Conservation (phyloP, 139 green algal species). For the Mesotaenium endlicherianum region DNA sequence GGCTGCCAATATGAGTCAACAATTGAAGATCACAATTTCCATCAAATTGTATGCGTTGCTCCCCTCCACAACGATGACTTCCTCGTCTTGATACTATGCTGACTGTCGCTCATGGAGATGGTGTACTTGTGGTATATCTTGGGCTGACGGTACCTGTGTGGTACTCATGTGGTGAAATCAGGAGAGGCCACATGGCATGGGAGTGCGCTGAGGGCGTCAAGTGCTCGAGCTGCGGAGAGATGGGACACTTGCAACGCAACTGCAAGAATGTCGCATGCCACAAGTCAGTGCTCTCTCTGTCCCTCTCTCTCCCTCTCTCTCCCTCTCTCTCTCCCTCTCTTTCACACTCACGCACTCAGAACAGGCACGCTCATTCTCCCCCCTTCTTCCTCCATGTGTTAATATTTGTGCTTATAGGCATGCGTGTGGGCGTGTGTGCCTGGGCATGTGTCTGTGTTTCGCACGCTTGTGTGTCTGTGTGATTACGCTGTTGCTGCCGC, state of each 20-base stretch:
- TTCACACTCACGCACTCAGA: not conserved
- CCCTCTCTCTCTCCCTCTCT: not conserved
- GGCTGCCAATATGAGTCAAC: not conserved
- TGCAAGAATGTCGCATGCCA: slow-evolving; percentile 30
- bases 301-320: not conserved
- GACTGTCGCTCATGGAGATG: not conserved
- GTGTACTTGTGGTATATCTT: not conserved
- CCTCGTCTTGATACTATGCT: not conserved
- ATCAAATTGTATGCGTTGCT: no score
- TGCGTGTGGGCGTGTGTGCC: not conserved
- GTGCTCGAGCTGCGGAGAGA: slow-evolving; percentile 14
- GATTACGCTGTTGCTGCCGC: not conserved
- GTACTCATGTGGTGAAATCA: not conserved
- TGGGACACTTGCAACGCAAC: slow-evolving; percentile 26
- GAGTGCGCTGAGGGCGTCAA: slow-evolving; percentile 35
- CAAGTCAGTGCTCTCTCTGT: not conserved
- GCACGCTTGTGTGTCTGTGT: not conserved
- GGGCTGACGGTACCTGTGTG: not conserved
- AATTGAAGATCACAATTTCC: not conserved
- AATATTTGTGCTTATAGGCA: not conserved
- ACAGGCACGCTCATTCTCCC: not conserved
- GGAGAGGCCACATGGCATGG: slow-evolving; percentile 40
- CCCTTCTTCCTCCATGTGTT: not conserved
- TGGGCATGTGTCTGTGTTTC: not conserved
- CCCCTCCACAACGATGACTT: no score